Evolutionary conservation across 2,329 filamentous ascomycete genomes (phyloP), one percentile per base, ranked within the genome.

Genomic region (Dendrostoma leiphaemia): DNA sequence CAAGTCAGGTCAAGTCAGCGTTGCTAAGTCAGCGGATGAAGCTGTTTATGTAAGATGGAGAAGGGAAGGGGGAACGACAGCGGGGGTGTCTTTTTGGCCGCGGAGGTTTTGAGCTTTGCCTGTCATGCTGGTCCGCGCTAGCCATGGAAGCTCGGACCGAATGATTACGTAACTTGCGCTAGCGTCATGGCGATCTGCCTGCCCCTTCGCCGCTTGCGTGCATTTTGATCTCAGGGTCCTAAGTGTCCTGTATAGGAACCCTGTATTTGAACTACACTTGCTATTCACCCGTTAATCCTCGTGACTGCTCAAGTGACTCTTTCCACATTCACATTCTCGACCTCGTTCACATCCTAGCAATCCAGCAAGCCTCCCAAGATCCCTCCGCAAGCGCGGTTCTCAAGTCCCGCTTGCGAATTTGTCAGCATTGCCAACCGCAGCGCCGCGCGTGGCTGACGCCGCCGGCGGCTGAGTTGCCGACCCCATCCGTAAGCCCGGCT

Each of bases 31-130:
- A 58, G 56, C 56, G 52, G 43, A 32, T 41, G 35, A 44, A 47
- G 51, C 40, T 57, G 55, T 57, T 57, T 57, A 57, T 57, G 55
- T 57, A 57, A 57, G 55, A 57, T 57, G 51, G 41, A n/a, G 10
- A 32, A 46, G 32, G 48, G 37, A 46, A 50, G 34, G 28, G 19
- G 28, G 44, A 26, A 46, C 32, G 44, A 29, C 35, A 34, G 54
- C 26, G 24, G 28, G 43, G 29, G 44, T 17, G 17, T 15, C 9
- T 13, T 32, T 13, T 17, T 45, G 26, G 24, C 35, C 40, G 44
- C 37, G 40, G 53, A 46, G 37, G 48, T 56, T 56, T 53, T 44
- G 51, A 41, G 37, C 21, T 23, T 21, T 24, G 21, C 24, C 21
- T 10, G 37, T 9, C 10, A 4, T 32, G 19, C 9, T 6, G 34